phyloP scores from a whole-genome alignment of 768 basidiomycete species.

The Lactarius trivialis region DNA sequence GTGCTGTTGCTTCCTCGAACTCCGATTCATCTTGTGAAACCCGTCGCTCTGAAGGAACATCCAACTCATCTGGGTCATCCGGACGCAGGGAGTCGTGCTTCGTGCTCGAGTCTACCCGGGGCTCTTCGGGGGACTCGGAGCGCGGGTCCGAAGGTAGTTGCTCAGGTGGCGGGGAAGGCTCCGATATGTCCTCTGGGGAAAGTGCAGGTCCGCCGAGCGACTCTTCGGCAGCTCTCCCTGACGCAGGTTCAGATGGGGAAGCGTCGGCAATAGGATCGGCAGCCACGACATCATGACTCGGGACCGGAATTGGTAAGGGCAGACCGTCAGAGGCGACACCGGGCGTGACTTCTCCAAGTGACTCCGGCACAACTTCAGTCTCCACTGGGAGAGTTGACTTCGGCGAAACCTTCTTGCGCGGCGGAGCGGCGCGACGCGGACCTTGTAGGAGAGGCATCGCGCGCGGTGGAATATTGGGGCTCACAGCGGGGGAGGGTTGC shows the following conservation, averaged over 20 bases:
- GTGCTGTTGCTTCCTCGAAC: background rate
- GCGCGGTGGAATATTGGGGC: conserved; percentile 11
- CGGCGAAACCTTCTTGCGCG: conserved; percentile 26
- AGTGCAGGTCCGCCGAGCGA: background rate
- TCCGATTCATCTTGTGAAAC: background rate
- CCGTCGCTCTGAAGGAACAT: background rate
- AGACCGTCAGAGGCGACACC: background rate
- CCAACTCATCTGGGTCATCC: background rate
- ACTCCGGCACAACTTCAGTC: background rate
- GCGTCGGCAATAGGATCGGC: background rate
- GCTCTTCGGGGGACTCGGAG: conserved; percentile 2
- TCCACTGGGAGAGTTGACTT: conserved; percentile 6
- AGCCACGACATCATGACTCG: background rate
- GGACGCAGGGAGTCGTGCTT: background rate
- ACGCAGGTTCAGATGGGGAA: background rate
- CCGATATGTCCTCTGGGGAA: background rate
- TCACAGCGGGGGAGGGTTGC: conserved; percentile 1
- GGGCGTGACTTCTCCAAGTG: background rate
- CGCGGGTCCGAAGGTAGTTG: background rate
- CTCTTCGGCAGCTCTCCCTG: background rate
- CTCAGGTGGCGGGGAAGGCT: background rate
- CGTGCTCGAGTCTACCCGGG: background rate
- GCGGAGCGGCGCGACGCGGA: conserved; percentile 34
- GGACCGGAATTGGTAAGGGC: background rate
- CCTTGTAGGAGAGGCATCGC: conserved; percentile 34